These are phyloP conservation scores for Erigeron philadelphicus DNA, from an alignment of 140 eudicot species.

Conservation along the genomic window DNA sequence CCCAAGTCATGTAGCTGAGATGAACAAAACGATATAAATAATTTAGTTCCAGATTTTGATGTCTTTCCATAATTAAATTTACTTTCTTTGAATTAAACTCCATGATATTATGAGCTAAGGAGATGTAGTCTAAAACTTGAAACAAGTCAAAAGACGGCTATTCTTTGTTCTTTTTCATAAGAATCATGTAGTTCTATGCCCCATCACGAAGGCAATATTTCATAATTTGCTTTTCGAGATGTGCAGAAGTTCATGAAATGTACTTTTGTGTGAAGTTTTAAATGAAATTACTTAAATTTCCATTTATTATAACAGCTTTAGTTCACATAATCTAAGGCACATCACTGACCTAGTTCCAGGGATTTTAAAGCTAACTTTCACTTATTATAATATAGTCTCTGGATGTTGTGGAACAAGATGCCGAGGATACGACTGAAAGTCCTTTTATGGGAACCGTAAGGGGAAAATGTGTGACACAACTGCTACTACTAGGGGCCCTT, in stretches of 20 bases:
- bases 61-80: no score
- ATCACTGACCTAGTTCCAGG: constrained; percentile 6
- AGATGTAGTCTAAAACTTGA: no score
- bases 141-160: no score
- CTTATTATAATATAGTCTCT: constrained; percentile 38
- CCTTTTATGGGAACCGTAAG: constrained; percentile 64
- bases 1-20: neutral
- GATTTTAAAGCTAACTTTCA: constrained; percentile 6
- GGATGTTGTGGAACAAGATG: constrained; percentile 50
- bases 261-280: neutral
- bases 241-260: neutral
- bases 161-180: no score
- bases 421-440: constrained; percentile 62
- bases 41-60: neutral
- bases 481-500: constrained; percentile 75
- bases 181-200: no score
- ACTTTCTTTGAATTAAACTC: no score
- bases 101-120: no score
- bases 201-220: no score
- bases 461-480: constrained; percentile 91
- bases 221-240: no score
- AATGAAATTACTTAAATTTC: neutral
- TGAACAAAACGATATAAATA: neutral
- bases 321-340: neutral
- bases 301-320: neutral